phyloP scores from a whole-genome alignment of 805 yeast species.

The Saccharomycopsis fodiens region DNA sequence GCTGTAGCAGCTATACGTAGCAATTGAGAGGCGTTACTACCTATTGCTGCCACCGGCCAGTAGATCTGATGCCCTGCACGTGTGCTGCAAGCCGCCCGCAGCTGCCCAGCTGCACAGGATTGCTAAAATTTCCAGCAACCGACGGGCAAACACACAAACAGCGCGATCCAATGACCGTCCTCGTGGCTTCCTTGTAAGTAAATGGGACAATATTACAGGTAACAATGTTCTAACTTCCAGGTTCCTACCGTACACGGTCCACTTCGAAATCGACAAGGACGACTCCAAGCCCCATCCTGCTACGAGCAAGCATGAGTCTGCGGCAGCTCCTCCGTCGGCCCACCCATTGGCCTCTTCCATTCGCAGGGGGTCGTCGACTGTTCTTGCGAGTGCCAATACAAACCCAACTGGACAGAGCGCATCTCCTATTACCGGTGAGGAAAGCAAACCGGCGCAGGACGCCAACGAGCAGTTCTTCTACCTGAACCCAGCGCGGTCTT shows the following conservation, averaged over 20 bases:
- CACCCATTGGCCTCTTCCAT: neutral
- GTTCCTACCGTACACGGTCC: constrained; percentile 20
- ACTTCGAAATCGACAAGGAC: constrained; percentile 13
- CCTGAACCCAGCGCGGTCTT: constrained; percentile 9
- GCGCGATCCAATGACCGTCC: constrained; percentile 17
- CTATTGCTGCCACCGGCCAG: no score
- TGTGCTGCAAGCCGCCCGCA: no score
- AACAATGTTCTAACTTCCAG: constrained; percentile 6
- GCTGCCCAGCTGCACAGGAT: no score
- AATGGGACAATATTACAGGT: no score
- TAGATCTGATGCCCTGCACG: no score
- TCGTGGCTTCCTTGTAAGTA: constrained; percentile 18
- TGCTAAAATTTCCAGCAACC: no score
- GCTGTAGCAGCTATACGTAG: neutral
- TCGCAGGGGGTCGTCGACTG: neutral
- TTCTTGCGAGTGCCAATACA: neutral
- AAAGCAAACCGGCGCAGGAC: neutral
- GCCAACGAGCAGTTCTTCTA: constrained; percentile 17
- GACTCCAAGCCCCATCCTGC: constrained; percentile 1
- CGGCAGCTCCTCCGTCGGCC: no score
- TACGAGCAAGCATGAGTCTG: neutral
- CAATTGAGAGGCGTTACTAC: neutral
- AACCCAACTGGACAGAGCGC: neutral
- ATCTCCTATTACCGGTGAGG: constrained; percentile 11
- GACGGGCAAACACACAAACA: no score